phyloP scores from a whole-genome alignment of 169 alveolate genomes.

The Besnoitia besnoiti region DNA sequence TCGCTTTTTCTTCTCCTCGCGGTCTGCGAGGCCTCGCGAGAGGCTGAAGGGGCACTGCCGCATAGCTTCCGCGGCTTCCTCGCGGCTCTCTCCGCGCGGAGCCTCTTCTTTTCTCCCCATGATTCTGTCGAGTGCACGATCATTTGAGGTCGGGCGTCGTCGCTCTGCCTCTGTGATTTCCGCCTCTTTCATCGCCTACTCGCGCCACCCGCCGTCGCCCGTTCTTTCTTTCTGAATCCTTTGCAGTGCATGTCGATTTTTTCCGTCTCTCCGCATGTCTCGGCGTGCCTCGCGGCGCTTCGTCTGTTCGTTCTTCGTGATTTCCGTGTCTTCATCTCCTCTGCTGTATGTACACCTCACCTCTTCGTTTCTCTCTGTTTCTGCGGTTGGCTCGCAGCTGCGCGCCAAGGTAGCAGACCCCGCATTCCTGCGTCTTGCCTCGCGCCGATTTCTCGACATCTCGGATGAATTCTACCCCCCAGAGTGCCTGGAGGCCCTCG shows the following conservation, averaged over 20 bases:
- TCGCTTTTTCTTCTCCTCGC: not conserved
- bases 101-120: not conserved
- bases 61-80: not conserved
- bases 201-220: not conserved
- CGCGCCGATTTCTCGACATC: not conserved
- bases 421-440: not conserved
- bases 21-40: not conserved
- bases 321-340: not conserved
- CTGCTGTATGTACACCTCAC: not conserved
- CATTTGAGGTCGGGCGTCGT: too few relatives aligned
- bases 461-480: constrained; percentile 5
- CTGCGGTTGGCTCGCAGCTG: not conserved
- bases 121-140: not conserved
- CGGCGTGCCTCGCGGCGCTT: too few relatives aligned
- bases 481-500: not conserved
- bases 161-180: not conserved
- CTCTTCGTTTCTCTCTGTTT: not conserved
- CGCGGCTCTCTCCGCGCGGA: not conserved
- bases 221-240: not conserved
- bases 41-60: too few relatives aligned
- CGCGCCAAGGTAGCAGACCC: not conserved
- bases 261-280: not conserved
- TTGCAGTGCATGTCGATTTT: not conserved
- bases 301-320: too few relatives aligned
- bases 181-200: not conserved